A percentile compares a stretch with the other conserved stretches of the same genome.
phyloP scores from a whole-genome alignment of 164 flowering plant species.

The Vitis amurensis region DNA sequence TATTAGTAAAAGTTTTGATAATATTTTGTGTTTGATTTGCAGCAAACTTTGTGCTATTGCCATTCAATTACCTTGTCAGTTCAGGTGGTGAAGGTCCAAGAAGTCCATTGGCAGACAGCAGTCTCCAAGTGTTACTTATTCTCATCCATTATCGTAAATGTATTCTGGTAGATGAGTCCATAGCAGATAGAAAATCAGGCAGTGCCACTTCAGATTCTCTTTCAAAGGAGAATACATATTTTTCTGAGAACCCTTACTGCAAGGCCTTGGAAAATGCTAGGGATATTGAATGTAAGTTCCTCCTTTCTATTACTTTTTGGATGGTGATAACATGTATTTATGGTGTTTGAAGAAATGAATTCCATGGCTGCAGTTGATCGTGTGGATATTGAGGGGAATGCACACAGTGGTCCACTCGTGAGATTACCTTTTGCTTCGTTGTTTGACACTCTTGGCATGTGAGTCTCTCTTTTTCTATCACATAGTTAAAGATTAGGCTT shows the following conservation, averaged over 20 bases:
- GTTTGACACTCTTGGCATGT: slow-evolving; percentile 92
- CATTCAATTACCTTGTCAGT: slow-evolving; percentile 68
- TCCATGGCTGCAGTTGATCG: slow-evolving; percentile 73
- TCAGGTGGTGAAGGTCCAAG: slow-evolving; percentile 65
- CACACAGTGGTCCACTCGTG: slow-evolving; percentile 64
- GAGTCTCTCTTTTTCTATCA: slow-evolving; percentile 31
- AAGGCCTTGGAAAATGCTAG: slow-evolving; percentile 79
- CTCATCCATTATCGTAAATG: slow-evolving; percentile 80
- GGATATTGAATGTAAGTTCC: slow-evolving; percentile 80
- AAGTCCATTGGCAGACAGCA: slow-evolving; percentile 72
- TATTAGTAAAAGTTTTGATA: slow-evolving; percentile 13
- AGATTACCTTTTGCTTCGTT: slow-evolving; percentile 89
- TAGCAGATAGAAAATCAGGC: slow-evolving; percentile 38
- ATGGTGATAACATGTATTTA: neutral
- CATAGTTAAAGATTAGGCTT: neutral
- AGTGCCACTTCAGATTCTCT: slow-evolving; percentile 44
- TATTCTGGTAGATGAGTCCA: slow-evolving; percentile 34
- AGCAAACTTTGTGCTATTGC: slow-evolving; percentile 81
- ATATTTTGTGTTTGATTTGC: slow-evolving; percentile 36
- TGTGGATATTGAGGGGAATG: slow-evolving; percentile 77
- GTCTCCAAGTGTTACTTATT: slow-evolving; percentile 74
- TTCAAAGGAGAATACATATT: slow-evolving; percentile 43
- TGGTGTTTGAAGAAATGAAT: slow-evolving; percentile 3
- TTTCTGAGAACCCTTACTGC: slow-evolving; percentile 72
- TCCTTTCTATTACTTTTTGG: slow-evolving; percentile 6